phyloP scores from a whole-genome alignment of 345 rosid species.

The Hirschfeldia incana region DNA sequence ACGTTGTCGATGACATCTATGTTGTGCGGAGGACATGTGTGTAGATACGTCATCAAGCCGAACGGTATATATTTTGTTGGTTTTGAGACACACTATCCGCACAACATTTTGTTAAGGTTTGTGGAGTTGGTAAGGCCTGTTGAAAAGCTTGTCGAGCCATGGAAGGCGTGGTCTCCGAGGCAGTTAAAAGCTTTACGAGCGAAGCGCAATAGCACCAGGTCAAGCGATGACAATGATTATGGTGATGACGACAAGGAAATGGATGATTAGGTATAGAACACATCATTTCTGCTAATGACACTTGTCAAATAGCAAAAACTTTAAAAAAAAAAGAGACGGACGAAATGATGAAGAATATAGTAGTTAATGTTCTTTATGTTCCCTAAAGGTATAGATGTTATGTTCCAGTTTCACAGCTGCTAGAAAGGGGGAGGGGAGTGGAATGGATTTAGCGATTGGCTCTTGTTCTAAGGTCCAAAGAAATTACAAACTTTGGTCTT shows the following conservation, averaged over 20 bases:
- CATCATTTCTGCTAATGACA: too few species aligned
- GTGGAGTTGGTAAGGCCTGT: conserved; percentile 36
- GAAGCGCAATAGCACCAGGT: not conserved
- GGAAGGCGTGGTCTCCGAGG: conserved; percentile 40
- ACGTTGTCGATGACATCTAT: conserved; percentile 38
- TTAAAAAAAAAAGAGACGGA: not conserved
- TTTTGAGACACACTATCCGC: conserved; percentile 32
- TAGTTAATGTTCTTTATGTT: not conserved
- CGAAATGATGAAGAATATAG: not conserved
- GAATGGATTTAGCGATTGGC: too few species aligned
- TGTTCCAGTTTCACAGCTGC: too few species aligned
- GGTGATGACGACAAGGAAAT: not conserved
- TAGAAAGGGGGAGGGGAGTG: too few species aligned
- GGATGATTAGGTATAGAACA: conserved; percentile 14
- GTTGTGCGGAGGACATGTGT: conserved; percentile 37
- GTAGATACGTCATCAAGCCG: conserved; percentile 33
- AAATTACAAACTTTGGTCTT: too few species aligned
- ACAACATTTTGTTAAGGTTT: conserved; percentile 28
- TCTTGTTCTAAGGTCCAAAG: too few species aligned
- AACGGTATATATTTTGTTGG: conserved; percentile 38
- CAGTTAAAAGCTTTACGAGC: conserved; percentile 32
- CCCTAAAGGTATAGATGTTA: too few species aligned
- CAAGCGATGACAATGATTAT: conserved; percentile 3
- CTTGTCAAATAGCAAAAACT: too few species aligned
- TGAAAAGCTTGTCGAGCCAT: conserved; percentile 38